Percentiles rank a stretch among this genome's conserved stretches.
Conservation (phyloP, 768 basidiomycete genomes). For the Pleurotus tuber-regium region DNA sequence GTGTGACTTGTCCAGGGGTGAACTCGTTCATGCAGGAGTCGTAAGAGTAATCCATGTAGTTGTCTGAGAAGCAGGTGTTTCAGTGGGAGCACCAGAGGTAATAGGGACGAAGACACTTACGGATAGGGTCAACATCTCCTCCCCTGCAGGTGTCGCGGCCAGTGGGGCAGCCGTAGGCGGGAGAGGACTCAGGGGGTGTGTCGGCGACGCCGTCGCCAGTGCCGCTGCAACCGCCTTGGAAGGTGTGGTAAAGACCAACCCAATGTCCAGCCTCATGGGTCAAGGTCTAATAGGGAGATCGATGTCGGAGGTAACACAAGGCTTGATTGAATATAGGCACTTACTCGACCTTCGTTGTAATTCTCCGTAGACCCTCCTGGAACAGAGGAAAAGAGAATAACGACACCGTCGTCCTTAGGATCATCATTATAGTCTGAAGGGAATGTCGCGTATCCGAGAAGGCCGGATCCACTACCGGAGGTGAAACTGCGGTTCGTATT, state of each 20-base stretch:
- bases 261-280: slow-evolving; percentile 64
- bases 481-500: slow-evolving; percentile 26
- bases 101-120: slow-evolving; percentile 20
- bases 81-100: neutral
- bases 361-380: slow-evolving; percentile 39
- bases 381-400: slow-evolving; percentile 38
- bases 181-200: slow-evolving; percentile 43
- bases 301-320: slow-evolving; percentile 19
- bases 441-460: slow-evolving; percentile 56
- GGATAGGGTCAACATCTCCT: slow-evolving; percentile 43
- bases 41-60: slow-evolving; percentile 17
- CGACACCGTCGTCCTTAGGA: slow-evolving; percentile 49
- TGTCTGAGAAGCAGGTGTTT: neutral
- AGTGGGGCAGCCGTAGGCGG: slow-evolving; percentile 43
- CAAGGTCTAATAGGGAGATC: slow-evolving; percentile 35
- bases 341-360: slow-evolving; percentile 42
- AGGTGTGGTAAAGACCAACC: slow-evolving; percentile 58
- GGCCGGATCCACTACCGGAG: slow-evolving; percentile 35
- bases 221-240: slow-evolving; percentile 46
- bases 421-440: slow-evolving; percentile 36
- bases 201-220: slow-evolving; percentile 43
- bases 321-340: slow-evolving; percentile 7
- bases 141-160: slow-evolving; percentile 33
- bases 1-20: slow-evolving; percentile 42
- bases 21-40: slow-evolving; percentile 51